Base-by-base conservation (phyloP, 2,329 filamentous ascomycete species). In the Aspergillus fischeri region DNA sequence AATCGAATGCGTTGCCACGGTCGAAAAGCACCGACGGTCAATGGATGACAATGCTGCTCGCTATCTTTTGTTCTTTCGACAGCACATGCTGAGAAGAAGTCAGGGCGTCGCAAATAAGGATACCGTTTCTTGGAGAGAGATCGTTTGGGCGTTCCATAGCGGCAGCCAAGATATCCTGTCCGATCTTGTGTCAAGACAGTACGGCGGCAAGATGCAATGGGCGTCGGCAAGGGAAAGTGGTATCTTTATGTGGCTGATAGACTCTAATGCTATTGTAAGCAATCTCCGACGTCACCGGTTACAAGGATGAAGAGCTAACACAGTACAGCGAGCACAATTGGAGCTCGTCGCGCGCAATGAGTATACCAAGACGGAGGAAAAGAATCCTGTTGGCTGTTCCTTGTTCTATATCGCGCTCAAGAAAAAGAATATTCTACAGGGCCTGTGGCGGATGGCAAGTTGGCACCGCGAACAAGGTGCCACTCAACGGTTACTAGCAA, bases 231-330 rank as follows among this genome's bases (percentile, higher is more conserved):
- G 89, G 49, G 89, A 95, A 70, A 91, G 89, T 63, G 94, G 94
- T 10, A 82, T 97, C 55, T 97, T 96, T 69, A 93, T 97, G 86
- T 99, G 94, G 93, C 81, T 99, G 61, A 85, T 86, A 0, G 92
- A 97, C 72, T 74, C 81, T 20, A 83, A 82, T 54, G 86, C 91
- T 24, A 78, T 97, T 70, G 91, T 94, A 80, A 73, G 86, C 72
- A 50, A 3, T 35, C 6, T 27, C 4, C 21, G 20, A 47, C 20
- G 7, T 14, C 44, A 24, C 25, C 7, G 21, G 28, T n/a, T 24
- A 2, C 25, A 7, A 53, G 53, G 11, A 53, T 27, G 27, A 29
- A 38, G 25, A 49, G 48, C 56, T 67, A 52, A 64, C 28, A 35
- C 20, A 38, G 42, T 51, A 56, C 64, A 90, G 87, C 86, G 82